phyloP scores from a whole-genome alignment of 164 flowering plant genomes.

The Dillenia turbinata region DNA sequence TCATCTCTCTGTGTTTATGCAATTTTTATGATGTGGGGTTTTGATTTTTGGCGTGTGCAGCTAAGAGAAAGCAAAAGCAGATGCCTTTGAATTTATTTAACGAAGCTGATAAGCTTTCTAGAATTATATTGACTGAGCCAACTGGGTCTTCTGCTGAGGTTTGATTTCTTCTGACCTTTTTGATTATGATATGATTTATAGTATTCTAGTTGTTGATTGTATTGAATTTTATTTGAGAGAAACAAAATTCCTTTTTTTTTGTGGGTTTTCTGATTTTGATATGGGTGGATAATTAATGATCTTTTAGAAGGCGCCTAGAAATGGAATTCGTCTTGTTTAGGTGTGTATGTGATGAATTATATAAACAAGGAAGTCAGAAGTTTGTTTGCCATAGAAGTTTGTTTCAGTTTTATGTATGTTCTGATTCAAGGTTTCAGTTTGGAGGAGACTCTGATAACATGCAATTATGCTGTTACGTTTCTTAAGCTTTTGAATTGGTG shows the following conservation, averaged over 20 bases:
- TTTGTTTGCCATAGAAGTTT: too few species aligned
- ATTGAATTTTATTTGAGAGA: background rate
- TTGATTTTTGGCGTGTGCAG: too few species aligned
- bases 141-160: constrained; percentile 86
- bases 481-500: too few species aligned
- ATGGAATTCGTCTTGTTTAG: background rate
- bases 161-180: background rate
- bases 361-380: too few species aligned
- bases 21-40: too few species aligned
- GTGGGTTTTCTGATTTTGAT: background rate
- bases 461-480: too few species aligned
- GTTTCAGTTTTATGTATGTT: too few species aligned
- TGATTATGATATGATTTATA: background rate
- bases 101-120: constrained; percentile 41
- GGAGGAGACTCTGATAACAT: too few species aligned
- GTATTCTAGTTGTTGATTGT: background rate
- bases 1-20: too few species aligned
- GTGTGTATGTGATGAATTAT: too few species aligned
- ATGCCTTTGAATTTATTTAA: constrained; percentile 41
- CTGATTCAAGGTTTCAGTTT: too few species aligned
- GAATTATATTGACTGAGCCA: constrained; percentile 57
- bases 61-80: constrained; percentile 1
- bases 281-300: background rate
- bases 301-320: background rate
- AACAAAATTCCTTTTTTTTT: background rate